phyloP scores from a whole-genome alignment of 257 asterid genomes.

The Solanum sejunctum region DNA sequence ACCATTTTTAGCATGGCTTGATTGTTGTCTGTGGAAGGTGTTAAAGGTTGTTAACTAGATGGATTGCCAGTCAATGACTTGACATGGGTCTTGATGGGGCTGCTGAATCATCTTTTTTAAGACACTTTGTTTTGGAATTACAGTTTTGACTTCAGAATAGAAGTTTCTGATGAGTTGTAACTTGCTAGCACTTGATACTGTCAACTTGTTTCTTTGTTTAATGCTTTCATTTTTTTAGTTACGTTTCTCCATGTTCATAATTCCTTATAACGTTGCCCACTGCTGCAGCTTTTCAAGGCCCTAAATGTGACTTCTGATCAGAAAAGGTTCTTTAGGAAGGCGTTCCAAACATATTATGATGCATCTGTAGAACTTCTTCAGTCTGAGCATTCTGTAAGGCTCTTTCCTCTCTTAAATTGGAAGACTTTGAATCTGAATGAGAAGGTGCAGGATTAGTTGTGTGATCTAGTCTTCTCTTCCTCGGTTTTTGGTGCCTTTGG shows the following conservation, averaged over 20 bases:
- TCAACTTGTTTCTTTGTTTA: background rate
- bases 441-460: background rate
- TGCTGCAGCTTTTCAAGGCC: slow-evolving; percentile 69
- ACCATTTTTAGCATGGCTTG: background rate
- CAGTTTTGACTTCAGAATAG: background rate
- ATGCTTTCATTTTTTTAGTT: background rate
- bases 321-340: slow-evolving; percentile 67
- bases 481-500: background rate
- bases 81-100: background rate
- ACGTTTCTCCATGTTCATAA: background rate
- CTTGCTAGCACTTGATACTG: background rate
- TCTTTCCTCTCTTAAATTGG: background rate
- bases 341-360: slow-evolving; percentile 72
- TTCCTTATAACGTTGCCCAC: background rate
- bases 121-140: background rate
- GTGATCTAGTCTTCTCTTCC: background rate
- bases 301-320: slow-evolving; percentile 77
- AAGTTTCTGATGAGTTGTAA: background rate
- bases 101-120: background rate
- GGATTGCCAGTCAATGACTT: background rate
- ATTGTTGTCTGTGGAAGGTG: background rate
- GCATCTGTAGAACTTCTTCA: slow-evolving; percentile 79
- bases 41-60: background rate
- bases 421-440: background rate
- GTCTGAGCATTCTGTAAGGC: slow-evolving; percentile 87